Evolutionary conservation across 495 filamentous ascomycete genomes (phyloP).

Genomic region (Peziza echinospora): DNA sequence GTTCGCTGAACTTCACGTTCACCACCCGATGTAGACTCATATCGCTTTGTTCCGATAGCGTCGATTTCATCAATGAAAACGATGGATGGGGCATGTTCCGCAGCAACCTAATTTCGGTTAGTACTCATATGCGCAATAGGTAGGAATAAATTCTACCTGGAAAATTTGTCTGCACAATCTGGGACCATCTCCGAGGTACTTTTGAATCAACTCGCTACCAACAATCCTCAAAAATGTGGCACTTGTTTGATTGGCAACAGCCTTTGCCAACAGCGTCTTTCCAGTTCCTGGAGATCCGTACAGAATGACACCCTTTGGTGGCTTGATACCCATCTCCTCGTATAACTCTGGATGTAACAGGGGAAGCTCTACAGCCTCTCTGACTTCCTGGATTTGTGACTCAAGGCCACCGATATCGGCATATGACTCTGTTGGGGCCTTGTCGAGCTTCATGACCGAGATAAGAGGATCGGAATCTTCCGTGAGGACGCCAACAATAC

Average conservation of each 20-base stretch:
- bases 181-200: conserved; percentile 93
- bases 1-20: conserved; percentile 96
- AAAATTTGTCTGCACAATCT: conserved; percentile 91
- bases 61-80: conserved; percentile 99
- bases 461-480: conserved; percentile 93
- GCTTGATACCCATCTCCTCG: conserved; percentile 99
- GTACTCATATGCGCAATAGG: not conserved
- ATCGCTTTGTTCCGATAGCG: conserved; percentile 96
- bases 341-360: conserved; percentile 94
- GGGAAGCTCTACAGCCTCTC: conserved; percentile 89
- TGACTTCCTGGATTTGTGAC: conserved; percentile 87
- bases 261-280: conserved; percentile 93
- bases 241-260: conserved; percentile 94
- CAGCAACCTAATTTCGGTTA: conserved; percentile 35
- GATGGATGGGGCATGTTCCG: conserved; percentile 89
- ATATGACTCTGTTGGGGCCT: conserved; percentile 94
- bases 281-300: conserved; percentile 95
- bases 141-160: conserved; percentile 27
- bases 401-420: conserved; percentile 96
- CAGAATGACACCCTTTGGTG: conserved; percentile 96
- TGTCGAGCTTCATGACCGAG: conserved; percentile 98
- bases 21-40: conserved; percentile 89
- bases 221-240: conserved; percentile 97
- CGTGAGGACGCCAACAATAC: conserved; percentile 90
- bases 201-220: conserved; percentile 94